Evolutionary conservation across 208 protist species (phyloP).

Genomic region (Endotrypanum monterogeii): DNA sequence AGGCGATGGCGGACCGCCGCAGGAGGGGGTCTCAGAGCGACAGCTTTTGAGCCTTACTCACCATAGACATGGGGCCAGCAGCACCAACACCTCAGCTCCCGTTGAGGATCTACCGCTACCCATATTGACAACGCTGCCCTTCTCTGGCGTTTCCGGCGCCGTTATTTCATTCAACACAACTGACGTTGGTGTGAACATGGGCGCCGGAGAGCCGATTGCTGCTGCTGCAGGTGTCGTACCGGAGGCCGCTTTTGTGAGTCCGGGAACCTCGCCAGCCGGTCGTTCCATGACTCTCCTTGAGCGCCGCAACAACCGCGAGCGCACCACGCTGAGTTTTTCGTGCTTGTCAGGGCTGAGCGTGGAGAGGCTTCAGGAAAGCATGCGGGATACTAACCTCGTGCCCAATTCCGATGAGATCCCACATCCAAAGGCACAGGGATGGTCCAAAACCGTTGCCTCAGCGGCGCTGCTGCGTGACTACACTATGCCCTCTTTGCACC

Average conservation of each 20-base stretch:
- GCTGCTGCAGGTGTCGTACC: not conserved
- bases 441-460: slow-evolving; percentile 57
- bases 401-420: slow-evolving; percentile 13
- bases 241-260: not conserved
- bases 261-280: slow-evolving; percentile 6
- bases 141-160: not conserved
- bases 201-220: not conserved
- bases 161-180: not conserved
- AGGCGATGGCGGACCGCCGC: not conserved
- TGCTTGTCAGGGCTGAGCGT: slow-evolving; percentile 65
- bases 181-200: not conserved
- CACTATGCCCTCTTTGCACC: slow-evolving; percentile 13
- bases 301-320: slow-evolving; percentile 58
- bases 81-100: not conserved
- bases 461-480: slow-evolving; percentile 31
- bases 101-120: slow-evolving; percentile 13
- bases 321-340: slow-evolving; percentile 54
- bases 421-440: slow-evolving; percentile 47
- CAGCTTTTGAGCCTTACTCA: slow-evolving; percentile 7
- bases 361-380: slow-evolving; percentile 63
- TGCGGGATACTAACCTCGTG: slow-evolving; percentile 29
- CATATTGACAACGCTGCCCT: slow-evolving; percentile 12
- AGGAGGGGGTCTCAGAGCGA: not conserved
- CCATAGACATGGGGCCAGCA: not conserved
- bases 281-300: slow-evolving; percentile 72